phyloP scores from a whole-genome alignment of 2,329 filamentous ascomycete species.

The Claviceps sp. region DNA sequence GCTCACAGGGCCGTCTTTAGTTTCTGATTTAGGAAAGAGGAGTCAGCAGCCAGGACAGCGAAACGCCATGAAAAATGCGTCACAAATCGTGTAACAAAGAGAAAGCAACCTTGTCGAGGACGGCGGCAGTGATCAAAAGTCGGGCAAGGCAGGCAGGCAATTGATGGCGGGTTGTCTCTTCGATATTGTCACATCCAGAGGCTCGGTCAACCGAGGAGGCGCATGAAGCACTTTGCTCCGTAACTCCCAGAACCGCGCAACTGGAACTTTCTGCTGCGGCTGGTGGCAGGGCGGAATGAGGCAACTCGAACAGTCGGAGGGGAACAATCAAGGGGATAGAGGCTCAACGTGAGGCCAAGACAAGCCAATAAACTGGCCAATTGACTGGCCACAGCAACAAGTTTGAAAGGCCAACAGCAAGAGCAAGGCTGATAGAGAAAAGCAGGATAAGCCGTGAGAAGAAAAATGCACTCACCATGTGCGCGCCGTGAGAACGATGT shows the following conservation, averaged over 20 bases:
- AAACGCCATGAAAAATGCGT: not conserved
- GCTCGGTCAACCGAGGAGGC: not conserved
- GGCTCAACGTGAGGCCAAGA: not conserved
- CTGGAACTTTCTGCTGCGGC: no score
- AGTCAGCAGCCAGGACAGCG: not conserved
- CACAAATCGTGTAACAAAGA: not conserved
- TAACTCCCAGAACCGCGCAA: not conserved
- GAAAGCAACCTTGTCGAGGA: not conserved
- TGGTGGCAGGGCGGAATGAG: not conserved
- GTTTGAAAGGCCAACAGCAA: not conserved
- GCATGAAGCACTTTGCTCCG: not conserved
- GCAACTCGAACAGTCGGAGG: not conserved
- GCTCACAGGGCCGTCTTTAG: not conserved
- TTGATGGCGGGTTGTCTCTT: not conserved
- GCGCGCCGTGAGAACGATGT: not conserved
- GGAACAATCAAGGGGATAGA: not conserved
- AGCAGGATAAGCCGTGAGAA: not conserved
- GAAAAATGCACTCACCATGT: slow-evolving; percentile 2
- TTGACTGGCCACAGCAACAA: not conserved
- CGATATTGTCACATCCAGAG: not conserved
- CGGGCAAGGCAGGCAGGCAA: not conserved
- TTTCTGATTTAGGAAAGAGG: not conserved
- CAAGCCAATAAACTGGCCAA: not conserved
- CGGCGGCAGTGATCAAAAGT: no score
- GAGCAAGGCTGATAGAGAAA: not conserved